Percentiles rank a stretch among this genome's conserved stretches.
phyloP scores from a whole-genome alignment of 306 rosid genomes.

The Carpinus fangiana region DNA sequence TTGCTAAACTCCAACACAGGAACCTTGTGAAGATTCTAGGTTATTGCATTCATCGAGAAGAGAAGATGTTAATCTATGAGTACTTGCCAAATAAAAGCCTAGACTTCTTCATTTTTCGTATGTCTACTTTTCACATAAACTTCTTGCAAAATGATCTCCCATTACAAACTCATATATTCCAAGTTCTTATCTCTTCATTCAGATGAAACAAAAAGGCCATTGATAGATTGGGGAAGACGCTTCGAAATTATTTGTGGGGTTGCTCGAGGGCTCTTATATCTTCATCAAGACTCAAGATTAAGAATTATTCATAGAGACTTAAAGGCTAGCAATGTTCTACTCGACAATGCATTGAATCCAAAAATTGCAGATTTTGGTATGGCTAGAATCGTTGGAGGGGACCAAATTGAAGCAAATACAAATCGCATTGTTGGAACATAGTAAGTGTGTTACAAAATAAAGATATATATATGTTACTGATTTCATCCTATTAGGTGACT shows the following conservation, averaged over 20 bases:
- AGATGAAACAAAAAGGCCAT: conserved; percentile 6
- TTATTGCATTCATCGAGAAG: conserved; percentile 51
- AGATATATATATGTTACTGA: too few species aligned
- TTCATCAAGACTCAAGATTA: conserved; percentile 73
- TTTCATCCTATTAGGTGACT: too few species aligned
- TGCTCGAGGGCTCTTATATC: conserved; percentile 56
- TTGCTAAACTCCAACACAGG: conserved; percentile 69
- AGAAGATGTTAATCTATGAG: conserved; percentile 65
- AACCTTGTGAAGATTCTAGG: conserved; percentile 70
- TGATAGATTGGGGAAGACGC: conserved; percentile 7
- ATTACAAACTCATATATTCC: conserved; percentile 12
- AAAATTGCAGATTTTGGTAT: conserved; percentile 73
- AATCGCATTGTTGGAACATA: conserved; percentile 62
- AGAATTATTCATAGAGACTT: conserved; percentile 61
- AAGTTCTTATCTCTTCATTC: neutral
- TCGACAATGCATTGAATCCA: conserved; percentile 51
- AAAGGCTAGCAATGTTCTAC: conserved; percentile 58
- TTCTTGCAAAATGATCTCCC: neutral
- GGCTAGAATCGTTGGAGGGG: conserved; percentile 61
- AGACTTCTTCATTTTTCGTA: conserved; percentile 55
- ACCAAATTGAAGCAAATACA: conserved; percentile 61
- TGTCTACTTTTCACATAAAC: conserved; percentile 8
- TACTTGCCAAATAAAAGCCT: conserved; percentile 70
- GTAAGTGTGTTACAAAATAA: conserved; percentile 32
- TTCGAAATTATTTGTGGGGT: conserved; percentile 11